Conservation (phyloP, 2,329 filamentous ascomycete genomes). For the Trichoderma guizhouense region DNA sequence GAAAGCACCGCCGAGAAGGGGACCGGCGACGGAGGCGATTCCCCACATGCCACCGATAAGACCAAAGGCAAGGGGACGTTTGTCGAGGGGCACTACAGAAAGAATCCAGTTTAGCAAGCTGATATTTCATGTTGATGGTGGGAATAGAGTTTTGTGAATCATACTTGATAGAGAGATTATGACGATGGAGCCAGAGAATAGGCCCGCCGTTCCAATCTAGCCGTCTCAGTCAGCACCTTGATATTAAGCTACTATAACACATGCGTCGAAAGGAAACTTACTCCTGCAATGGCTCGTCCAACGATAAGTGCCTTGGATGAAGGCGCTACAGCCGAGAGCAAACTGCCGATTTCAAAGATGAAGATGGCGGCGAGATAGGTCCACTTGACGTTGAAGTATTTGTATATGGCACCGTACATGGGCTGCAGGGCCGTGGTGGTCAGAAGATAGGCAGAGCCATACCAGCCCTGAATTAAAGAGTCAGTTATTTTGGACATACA, state of each 20-base stretch:
- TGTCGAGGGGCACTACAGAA: conserved; percentile 46
- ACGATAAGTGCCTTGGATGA: conserved; percentile 48
- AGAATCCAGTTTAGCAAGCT: not conserved
- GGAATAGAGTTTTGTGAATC: not conserved
- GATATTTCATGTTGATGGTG: not conserved
- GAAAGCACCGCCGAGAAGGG: conserved; percentile 49
- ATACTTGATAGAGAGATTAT: conserved; percentile 43
- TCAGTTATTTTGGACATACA: not conserved
- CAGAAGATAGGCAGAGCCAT: conserved; percentile 48
- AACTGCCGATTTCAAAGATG: conserved; percentile 44
- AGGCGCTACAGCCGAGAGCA: conserved; percentile 44
- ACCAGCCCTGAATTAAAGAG: conserved; percentile 41
- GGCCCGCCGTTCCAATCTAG: conserved; percentile 47
- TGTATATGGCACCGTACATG: conserved; percentile 49
- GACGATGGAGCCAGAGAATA: conserved; percentile 49
- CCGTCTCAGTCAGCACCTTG: conserved; percentile 17
- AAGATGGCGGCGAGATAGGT: conserved; percentile 42
- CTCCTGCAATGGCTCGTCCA: conserved; percentile 49
- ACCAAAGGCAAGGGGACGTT: conserved; percentile 53
- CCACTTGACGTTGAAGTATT: conserved; percentile 47
- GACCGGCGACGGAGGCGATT: conserved; percentile 50
- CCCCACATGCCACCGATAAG: conserved; percentile 56
- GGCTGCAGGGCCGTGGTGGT: conserved; percentile 49
- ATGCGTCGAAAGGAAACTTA: conserved; percentile 21
- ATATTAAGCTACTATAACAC: not conserved